Evolutionary conservation across 495 filamentous ascomycete genomes (phyloP).

Genomic region (Bombardia bombarda): DNA sequence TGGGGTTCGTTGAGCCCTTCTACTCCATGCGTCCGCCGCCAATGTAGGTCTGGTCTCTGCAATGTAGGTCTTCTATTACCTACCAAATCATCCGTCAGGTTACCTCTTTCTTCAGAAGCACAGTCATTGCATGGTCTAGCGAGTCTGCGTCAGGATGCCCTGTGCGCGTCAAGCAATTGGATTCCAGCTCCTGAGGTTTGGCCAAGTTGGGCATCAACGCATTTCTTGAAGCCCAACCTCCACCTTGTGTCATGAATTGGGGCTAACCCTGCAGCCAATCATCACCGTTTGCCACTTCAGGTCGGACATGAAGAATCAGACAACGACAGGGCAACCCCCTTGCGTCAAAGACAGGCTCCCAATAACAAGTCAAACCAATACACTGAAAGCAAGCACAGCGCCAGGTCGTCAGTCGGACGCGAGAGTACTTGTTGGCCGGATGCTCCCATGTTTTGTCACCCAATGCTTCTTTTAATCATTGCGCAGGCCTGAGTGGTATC

Average conservation of each 20-base stretch:
- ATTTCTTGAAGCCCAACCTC: slow-evolving; percentile 21
- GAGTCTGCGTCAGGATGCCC: slow-evolving; percentile 5
- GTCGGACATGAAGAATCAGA: not conserved
- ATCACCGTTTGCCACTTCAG: not conserved
- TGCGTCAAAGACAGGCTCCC: too few species aligned
- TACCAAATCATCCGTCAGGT: slow-evolving; percentile 7
- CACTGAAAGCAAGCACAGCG: not conserved
- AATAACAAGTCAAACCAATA: not conserved
- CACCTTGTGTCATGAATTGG: not conserved
- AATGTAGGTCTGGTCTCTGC: slow-evolving; percentile 5
- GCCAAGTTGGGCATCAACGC: slow-evolving; percentile 29
- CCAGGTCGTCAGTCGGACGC: not conserved
- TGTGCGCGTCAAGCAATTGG: slow-evolving; percentile 4
- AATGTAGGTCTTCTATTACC: slow-evolving; percentile 8
- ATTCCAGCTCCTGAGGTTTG: slow-evolving; percentile 14
- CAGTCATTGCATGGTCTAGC: slow-evolving; percentile 11
- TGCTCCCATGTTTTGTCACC: not conserved
- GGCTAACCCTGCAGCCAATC: slow-evolving; percentile 28
- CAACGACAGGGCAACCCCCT: slow-evolving; percentile 5
- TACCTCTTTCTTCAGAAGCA: not conserved
- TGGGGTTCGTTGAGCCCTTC: not conserved
- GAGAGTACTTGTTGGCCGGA: not conserved
- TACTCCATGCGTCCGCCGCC: not conserved
- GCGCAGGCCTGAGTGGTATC: too few species aligned
- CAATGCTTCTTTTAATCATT: too few species aligned